A percentile compares a stretch with the other conserved stretches of the same genome.
Evolutionary conservation across 2,329 filamentous ascomycete genomes (phyloP).

Genomic region (Verticillium tricorpus): DNA sequence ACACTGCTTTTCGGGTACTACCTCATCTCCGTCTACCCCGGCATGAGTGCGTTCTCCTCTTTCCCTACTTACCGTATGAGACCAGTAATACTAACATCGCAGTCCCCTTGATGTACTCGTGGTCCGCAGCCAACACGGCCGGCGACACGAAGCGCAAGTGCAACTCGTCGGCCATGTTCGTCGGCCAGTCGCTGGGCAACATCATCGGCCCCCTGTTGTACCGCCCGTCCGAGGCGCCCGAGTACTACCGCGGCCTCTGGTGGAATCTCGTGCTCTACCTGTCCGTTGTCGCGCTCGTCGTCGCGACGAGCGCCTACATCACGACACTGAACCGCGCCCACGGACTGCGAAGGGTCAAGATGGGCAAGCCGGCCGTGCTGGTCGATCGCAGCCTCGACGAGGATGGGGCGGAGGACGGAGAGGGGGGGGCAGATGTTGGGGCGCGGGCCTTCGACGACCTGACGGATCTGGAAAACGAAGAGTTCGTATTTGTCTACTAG

Average conservation of each 20-base stretch:
- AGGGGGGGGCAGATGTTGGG: conserved; percentile 16
- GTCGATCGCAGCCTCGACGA: conserved; percentile 55
- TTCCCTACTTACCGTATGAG: not conserved
- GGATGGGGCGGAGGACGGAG: conserved; percentile 30
- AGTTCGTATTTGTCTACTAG: conserved; percentile 55
- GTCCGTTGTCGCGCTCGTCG: conserved; percentile 45
- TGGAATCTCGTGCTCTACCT: conserved; percentile 57
- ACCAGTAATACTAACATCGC: not conserved
- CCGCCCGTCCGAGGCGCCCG: conserved; percentile 52
- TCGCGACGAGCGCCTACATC: conserved; percentile 26
- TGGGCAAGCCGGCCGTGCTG: conserved; percentile 40
- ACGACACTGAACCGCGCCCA: conserved; percentile 48
- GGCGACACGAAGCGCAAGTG: conserved; percentile 65
- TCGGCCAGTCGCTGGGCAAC: conserved; percentile 59
- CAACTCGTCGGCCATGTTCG: conserved; percentile 52
- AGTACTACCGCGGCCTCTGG: conserved; percentile 52
- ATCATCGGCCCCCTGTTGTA: conserved; percentile 62
- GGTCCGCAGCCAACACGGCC: conserved; percentile 54
- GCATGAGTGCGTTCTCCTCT: conserved; percentile 18
- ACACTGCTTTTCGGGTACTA: conserved; percentile 54
- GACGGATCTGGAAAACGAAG: conserved; percentile 58
- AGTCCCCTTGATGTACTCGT: conserved; percentile 52
- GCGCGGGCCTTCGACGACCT: conserved; percentile 53
- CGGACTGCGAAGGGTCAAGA: conserved; percentile 17
- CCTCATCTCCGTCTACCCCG: conserved; percentile 56